A percentile compares a stretch with the other conserved stretches of the same genome.
These are phyloP conservation scores for Salvia splendens DNA, from an alignment of 257 asterid genomes.

Conservation along the genomic window DNA sequence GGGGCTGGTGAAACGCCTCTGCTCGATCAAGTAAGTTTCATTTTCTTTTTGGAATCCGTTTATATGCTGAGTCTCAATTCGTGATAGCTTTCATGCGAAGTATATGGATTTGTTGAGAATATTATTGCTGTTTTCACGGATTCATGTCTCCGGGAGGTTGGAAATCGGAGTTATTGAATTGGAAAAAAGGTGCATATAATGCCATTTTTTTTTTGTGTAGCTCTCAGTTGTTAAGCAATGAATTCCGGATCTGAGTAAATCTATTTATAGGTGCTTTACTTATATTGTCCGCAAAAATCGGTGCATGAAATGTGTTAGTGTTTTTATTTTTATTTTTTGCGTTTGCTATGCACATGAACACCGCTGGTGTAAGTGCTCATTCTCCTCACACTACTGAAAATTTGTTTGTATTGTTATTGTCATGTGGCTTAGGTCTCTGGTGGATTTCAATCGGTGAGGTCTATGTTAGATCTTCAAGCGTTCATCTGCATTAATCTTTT, in stretches of 20 bases:
- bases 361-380: constrained; percentile 23
- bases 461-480: constrained; percentile 12
- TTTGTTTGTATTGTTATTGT: constrained; percentile 13
- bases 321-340: not conserved
- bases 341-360: not conserved
- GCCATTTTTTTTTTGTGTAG: constrained; percentile 14
- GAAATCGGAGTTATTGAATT: constrained; percentile 30
- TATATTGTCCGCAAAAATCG: not conserved
- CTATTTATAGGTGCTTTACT: constrained; percentile 35
- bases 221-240: constrained; percentile 35
- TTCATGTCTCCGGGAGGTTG: constrained; percentile 12
- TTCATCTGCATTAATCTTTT: not conserved
- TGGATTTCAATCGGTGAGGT: constrained; percentile 9
- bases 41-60: not conserved
- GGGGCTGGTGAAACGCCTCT: constrained; percentile 26
- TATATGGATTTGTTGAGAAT: constrained; percentile 17
- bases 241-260: constrained; percentile 49
- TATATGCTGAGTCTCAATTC: constrained; percentile 2
- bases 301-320: constrained; percentile 6
- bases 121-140: constrained; percentile 1
- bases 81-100: constrained; percentile 1
- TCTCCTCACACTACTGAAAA: not conserved
- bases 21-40: constrained; percentile 31
- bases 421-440: constrained; percentile 11
- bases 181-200: constrained; percentile 23